Base-by-base conservation (phyloP, 495 filamentous ascomycete species). In the Tuber indicum region DNA sequence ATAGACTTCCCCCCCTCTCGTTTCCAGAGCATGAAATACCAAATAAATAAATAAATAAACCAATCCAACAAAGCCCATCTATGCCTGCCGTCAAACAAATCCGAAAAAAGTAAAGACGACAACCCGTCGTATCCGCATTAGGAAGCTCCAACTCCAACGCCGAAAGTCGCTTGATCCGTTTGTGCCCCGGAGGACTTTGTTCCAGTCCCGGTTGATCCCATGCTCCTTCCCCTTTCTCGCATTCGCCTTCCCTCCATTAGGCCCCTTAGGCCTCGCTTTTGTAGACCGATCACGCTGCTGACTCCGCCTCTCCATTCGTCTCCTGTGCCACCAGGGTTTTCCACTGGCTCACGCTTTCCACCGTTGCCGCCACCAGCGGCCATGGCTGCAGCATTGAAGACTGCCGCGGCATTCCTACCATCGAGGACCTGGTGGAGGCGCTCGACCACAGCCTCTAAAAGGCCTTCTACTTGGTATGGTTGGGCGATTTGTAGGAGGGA, bases 371-470 rank as follows among this genome's bases (percentile, higher is more conserved):
- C 94, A 1, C 96, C 96, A 12, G 96, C 96, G 4, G 95, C 96
- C 96, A 98, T 98, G 71, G 96, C 96, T 0, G 95, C 94, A 0
- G 96, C 96, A 79, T 99, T 99, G 88, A 98, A 99, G 21, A 98
- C 93, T 23, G 96, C 96, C 0, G 96, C 96, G 0, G 96, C 94
- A 82, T 98, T 99, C 72, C 94, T 88, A 19, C 91, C 93, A 81
- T 99, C 96, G 4, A 99, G 90, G 12, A 95, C 89, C 74, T 92
- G 90, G 82, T 99, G 96, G 9, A 99, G 89, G 32, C 95, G 91
- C 83, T 97, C 93, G 19, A 98, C 93, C 9, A 92, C 91, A 2
- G 93, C 93, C 85, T 98, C 96, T 0, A 98, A 87, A 1, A 99
- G 89, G 0, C 96, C 96, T 81, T 97, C 93, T 74, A 99, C 88